Evolutionary conservation across 345 rosid species (phyloP), one percentile per base, ranked within the genome.

Genomic region (Lumnitzera littorea): DNA sequence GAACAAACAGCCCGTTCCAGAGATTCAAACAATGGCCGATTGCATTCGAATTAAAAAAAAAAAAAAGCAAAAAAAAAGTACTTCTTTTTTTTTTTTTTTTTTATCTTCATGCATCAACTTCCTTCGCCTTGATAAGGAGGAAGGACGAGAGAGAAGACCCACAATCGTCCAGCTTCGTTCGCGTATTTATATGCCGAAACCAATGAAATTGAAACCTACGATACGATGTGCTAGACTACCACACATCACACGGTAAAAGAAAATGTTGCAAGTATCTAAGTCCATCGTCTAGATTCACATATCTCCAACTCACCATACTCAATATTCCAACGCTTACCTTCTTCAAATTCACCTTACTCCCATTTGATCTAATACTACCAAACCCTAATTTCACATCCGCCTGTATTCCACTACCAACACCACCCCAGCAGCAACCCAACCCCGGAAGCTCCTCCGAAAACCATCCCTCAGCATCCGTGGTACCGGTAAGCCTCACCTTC

Each of bases 201-300:
- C 20, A 20, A 20, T 20, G 20, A 20, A 20, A 20, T 20, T 20
- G 20, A 20, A 20, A 20, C 20, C 20, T 20, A 20, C 20, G 20
- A 20, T 20, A 20, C 20, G 20, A 36, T 36, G 5, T 36, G 43
- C 11, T 36, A 36, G 43, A 1, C 43, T 7, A 36, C 43, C 11
- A 36, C 7, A 4, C 10, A 36, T 5, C 10, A 4, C 10, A 36
- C 10, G 72, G 73, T 16, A 67, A 11, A 48, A 81, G 83, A 72
- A 80, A 79, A 63, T 78, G 76, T 31, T 80, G 83, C 81, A 79
- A 64, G 62, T 78, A 76, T 61, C 79, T 62, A 14, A 79, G 74
- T 8, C 76, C 91, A 50, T 76, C 74, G 0, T 74, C 87, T 47
- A 84, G 56, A 14, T 58, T 68, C 51, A 74, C 62, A 16, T 76